Conservation (phyloP, 1,284 basidiomycete genomes). For the Moniliella sp. region DNA sequence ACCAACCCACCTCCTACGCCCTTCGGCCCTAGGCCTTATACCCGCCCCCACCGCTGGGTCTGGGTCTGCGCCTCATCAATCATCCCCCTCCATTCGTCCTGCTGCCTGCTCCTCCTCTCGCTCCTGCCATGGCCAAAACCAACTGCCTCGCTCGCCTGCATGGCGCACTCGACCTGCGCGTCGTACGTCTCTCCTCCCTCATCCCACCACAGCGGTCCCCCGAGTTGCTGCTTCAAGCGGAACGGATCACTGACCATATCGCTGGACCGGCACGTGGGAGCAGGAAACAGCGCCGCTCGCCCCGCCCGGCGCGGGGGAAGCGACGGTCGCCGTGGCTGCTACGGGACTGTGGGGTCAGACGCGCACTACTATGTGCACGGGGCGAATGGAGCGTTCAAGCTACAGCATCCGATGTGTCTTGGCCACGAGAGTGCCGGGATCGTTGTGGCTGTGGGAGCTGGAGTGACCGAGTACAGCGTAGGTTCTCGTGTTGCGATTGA, state of each 20-base stretch:
- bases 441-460: slow-evolving; percentile 42
- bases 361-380: slow-evolving; percentile 24
- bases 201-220: background rate
- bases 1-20: too few species aligned
- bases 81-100: too few species aligned
- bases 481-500: slow-evolving; percentile 85
- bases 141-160: background rate
- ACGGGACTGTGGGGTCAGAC: slow-evolving; percentile 61
- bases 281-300: slow-evolving; percentile 47
- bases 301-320: slow-evolving; percentile 45
- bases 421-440: slow-evolving; percentile 77
- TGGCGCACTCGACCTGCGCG: background rate
- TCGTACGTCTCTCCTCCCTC: background rate
- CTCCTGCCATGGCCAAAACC: background rate
- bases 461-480: slow-evolving; percentile 39
- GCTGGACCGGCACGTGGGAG: background rate
- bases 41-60: too few species aligned
- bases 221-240: background rate
- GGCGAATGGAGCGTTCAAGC: slow-evolving; percentile 73
- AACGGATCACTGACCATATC: background rate
- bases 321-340: slow-evolving; percentile 51
- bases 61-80: too few species aligned
- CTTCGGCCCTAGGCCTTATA: too few species aligned
- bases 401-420: slow-evolving; percentile 54
- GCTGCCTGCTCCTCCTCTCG: too few species aligned